Conservation (phyloP, 441 rosid genomes). For the Populus trichocarpa region DNA sequence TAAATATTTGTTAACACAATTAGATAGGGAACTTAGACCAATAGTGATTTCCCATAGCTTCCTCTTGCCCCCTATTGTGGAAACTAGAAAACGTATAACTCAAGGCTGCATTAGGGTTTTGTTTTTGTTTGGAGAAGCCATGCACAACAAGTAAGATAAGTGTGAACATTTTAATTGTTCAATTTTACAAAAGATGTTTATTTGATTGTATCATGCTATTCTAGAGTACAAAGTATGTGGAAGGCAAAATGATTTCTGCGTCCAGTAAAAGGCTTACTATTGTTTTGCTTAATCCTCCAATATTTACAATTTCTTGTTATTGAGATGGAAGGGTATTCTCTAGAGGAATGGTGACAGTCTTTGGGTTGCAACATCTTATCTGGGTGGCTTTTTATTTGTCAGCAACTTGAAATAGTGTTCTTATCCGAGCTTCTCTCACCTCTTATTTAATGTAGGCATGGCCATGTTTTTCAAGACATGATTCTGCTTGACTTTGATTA, state of each 20-base stretch:
- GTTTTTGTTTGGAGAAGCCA: not conserved
- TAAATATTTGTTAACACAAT: not conserved
- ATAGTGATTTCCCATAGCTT: not conserved
- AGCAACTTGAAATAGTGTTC: not conserved
- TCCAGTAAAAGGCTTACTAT: not conserved
- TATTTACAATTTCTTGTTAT: not conserved
- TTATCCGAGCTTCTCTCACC: not conserved
- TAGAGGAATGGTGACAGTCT: constrained; percentile 3
- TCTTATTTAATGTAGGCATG: not conserved
- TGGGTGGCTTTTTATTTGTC: not conserved
- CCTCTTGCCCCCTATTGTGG: not conserved
- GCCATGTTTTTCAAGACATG: constrained; percentile 2
- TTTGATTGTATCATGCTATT: not conserved
- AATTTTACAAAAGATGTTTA: not conserved
- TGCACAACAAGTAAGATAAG: not conserved
- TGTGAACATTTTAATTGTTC: not conserved
- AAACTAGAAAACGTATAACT: not conserved
- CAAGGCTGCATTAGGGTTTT: not conserved
- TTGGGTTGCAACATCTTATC: constrained; percentile 5
- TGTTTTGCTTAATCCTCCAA: constrained; percentile 10
- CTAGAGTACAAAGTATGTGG: not conserved
- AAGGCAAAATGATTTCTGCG: not conserved
- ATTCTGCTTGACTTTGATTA: constrained; percentile 1
- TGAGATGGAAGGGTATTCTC: not conserved
- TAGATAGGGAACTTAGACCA: not conserved